These are phyloP conservation scores for Pichia sp. DNA, from an alignment of 1,139 yeast species.

Conservation along the genomic window DNA sequence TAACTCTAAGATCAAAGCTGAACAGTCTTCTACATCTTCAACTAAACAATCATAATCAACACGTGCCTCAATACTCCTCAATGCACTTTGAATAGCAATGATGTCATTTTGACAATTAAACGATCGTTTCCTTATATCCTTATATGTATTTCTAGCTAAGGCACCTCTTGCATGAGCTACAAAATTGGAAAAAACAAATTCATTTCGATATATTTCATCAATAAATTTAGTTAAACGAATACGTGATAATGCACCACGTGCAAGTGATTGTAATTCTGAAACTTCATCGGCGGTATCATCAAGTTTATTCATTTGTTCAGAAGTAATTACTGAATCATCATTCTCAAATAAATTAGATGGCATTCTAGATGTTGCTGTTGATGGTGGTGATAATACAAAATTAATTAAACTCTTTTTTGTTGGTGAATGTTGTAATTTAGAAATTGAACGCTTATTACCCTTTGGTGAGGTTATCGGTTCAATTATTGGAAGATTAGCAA, in stretches of 20 bases:
- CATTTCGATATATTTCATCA: conserved; percentile 35
- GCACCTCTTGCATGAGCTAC: conserved; percentile 45
- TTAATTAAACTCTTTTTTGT: conserved; percentile 13
- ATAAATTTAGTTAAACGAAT: conserved; percentile 39
- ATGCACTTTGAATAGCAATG: conserved; percentile 33
- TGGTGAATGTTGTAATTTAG: conserved; percentile 18
- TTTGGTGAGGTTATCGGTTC: conserved; percentile 5
- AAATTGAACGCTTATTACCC: conserved; percentile 3
- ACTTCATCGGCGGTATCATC: conserved; percentile 4
- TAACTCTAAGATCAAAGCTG: conserved; percentile 36
- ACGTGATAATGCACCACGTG: conserved; percentile 49
- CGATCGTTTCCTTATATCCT: conserved; percentile 27
- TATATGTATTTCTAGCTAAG: conserved; percentile 32
- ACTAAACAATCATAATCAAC: conserved; percentile 43
- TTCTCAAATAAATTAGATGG: not conserved
- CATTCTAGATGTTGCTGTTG: not conserved
- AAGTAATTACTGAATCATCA: not conserved
- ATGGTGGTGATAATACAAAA: not conserved
- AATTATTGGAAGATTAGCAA: conserved; percentile 12
- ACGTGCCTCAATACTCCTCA: conserved; percentile 46
- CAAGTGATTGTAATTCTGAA: conserved; percentile 44
- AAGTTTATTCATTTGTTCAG: conserved; percentile 2
- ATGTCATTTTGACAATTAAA: conserved; percentile 27
- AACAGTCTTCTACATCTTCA: conserved; percentile 49
- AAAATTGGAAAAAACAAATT: conserved; percentile 35